Evolutionary conservation across 73 alveolate genomes (phyloP).

Genomic region (Paraurostyla sp.): DNA sequence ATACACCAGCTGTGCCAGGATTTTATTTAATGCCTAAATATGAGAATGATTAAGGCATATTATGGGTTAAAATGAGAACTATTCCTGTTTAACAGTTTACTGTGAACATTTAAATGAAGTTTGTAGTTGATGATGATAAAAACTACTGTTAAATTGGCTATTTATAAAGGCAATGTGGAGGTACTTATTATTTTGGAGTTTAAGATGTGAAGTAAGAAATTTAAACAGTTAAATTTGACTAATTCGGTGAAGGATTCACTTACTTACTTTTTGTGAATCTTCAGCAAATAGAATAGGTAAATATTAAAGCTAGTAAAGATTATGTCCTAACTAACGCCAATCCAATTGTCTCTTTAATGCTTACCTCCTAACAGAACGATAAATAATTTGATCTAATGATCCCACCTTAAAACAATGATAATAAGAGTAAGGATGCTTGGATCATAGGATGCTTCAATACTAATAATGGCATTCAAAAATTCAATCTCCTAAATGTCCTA

Average conservation of each 20-base stretch:
- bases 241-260: neutral
- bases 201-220: neutral
- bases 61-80: conserved; percentile 7
- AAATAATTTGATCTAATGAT: neutral
- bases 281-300: neutral
- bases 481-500: conserved; percentile 17
- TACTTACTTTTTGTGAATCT: neutral
- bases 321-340: neutral
- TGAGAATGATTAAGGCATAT: neutral
- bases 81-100: neutral
- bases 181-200: neutral
- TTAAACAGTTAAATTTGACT: neutral
- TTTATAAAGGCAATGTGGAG: conserved; percentile 30
- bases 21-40: neutral
- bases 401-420: neutral
- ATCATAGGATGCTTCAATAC: conserved; percentile 41
- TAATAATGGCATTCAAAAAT: conserved; percentile 6
- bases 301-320: neutral
- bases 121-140: neutral
- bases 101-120: neutral
- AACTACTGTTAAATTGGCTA: neutral
- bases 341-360: neutral
- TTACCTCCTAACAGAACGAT: neutral
- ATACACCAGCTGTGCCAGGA: neutral
- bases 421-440: neutral